These are phyloP conservation scores for Fusarium bulbicola DNA, from an alignment of 2,329 filamentous ascomycete species.

Conservation along the genomic window DNA sequence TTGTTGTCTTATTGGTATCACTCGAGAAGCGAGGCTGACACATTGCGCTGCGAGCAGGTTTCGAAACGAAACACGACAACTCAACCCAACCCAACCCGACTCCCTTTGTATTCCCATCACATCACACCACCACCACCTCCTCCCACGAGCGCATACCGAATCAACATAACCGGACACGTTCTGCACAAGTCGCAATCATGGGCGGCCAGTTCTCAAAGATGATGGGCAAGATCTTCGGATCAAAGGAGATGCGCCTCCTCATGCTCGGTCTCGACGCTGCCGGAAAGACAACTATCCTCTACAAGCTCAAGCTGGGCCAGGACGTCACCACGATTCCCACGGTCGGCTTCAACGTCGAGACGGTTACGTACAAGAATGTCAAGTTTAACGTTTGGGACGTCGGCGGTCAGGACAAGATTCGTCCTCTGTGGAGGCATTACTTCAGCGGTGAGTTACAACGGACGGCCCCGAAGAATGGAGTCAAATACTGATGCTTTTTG, in stretches of 20 bases:
- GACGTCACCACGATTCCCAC: slow-evolving; percentile 98
- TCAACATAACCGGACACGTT: not conserved
- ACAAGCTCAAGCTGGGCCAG: slow-evolving; percentile 98
- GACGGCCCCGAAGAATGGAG: not conserved
- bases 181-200: slow-evolving; percentile 65
- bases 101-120: slow-evolving; percentile 3
- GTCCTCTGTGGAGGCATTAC: slow-evolving; percentile 97
- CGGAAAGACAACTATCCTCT: slow-evolving; percentile 98
- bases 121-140: not conserved
- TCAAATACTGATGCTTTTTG: not conserved
- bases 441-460: slow-evolving; percentile 72
- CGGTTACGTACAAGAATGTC: slow-evolving; percentile 98
- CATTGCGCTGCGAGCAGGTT: slow-evolving; percentile 7
- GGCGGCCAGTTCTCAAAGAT: slow-evolving; percentile 94
- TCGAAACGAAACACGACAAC: slow-evolving; percentile 3
- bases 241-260: slow-evolving; percentile 97
- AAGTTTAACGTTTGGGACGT: slow-evolving; percentile 99
- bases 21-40: slow-evolving; percentile 5
- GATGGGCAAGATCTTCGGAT: slow-evolving; percentile 98
- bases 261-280: slow-evolving; percentile 98
- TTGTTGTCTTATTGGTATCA: not conserved
- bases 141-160: not conserved
- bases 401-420: slow-evolving; percentile 98
- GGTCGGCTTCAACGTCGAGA: slow-evolving; percentile 99
- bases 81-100: not conserved